A percentile compares a stretch with the other conserved stretches of the same genome.
phyloP scores from a whole-genome alignment of 202 grass and related monocot genomes.

The Setaria viridis region DNA sequence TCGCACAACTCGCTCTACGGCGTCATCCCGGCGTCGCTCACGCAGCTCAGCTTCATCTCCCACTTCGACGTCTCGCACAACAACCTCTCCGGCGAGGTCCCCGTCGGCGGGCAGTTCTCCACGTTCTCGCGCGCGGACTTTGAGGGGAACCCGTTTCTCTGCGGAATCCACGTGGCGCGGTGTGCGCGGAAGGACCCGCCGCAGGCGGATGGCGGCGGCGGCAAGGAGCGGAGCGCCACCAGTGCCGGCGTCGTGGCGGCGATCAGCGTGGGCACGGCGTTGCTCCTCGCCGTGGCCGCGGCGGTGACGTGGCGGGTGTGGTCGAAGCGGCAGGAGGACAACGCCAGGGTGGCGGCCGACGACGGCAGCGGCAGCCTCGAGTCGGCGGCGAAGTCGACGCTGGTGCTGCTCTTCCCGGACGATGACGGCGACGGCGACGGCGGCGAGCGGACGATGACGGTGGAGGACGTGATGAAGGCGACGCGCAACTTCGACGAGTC shows the following conservation, averaged over 20 bases:
- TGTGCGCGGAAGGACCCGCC: neutral
- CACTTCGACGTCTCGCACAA: slow-evolving; percentile 51
- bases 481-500: slow-evolving; percentile 68
- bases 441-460: slow-evolving; percentile 2
- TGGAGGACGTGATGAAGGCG: slow-evolving; percentile 65
- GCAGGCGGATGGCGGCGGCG: neutral
- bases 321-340: slow-evolving; percentile 66
- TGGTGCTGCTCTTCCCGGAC: slow-evolving; percentile 55
- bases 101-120: slow-evolving; percentile 59
- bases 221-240: slow-evolving; percentile 32
- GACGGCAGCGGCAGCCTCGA: slow-evolving; percentile 44
- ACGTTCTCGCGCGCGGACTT: slow-evolving; percentile 53
- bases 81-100: slow-evolving; percentile 54
- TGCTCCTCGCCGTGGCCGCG: slow-evolving; percentile 46
- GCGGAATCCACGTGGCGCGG: slow-evolving; percentile 45
- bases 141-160: slow-evolving; percentile 40
- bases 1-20: slow-evolving; percentile 54
- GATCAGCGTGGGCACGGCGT: slow-evolving; percentile 52
- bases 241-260: slow-evolving; percentile 54
- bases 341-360: slow-evolving; percentile 70
- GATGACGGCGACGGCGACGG: neutral
- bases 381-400: slow-evolving; percentile 32
- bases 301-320: slow-evolving; percentile 41
- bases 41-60: slow-evolving; percentile 56
- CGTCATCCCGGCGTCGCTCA: slow-evolving; percentile 43